Conservation (phyloP, 257 asterid genomes). For the Solanum appendiculatum region DNA sequence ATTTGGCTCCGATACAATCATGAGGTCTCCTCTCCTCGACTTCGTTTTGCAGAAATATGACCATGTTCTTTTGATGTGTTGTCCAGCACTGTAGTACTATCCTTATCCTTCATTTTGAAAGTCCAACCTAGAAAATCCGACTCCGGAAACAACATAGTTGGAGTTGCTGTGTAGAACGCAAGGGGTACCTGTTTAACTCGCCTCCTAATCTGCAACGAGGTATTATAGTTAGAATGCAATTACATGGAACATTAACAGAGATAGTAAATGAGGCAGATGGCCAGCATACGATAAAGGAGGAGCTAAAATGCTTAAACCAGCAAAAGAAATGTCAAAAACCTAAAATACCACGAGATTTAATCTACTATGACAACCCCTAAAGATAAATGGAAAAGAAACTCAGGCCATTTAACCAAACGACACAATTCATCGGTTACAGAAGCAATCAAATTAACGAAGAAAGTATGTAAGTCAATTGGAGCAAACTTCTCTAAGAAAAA, state of each 20-base stretch:
- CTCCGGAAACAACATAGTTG: conserved; percentile 55
- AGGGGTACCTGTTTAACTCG: conserved; percentile 84
- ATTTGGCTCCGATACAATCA: neutral
- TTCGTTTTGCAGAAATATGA: conserved; percentile 31
- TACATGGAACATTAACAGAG: neutral
- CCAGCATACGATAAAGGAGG: neutral
- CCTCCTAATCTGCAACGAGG: conserved; percentile 59
- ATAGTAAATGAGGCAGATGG: neutral
- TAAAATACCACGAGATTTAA: neutral
- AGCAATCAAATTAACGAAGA: neutral
- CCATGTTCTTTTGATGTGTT: conserved; percentile 6
- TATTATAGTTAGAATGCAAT: neutral
- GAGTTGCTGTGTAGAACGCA: conserved; percentile 82
- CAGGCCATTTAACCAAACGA: neutral
- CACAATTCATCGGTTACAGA: neutral
- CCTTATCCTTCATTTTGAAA: conserved; percentile 32
- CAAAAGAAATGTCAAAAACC: neutral
- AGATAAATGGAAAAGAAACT: neutral
- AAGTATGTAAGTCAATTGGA: neutral
- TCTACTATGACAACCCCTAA: neutral
- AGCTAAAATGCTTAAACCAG: neutral
- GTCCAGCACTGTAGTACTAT: neutral
- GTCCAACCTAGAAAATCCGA: conserved; percentile 82
- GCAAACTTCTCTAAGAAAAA: neutral
- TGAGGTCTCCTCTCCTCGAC: conserved; percentile 20